Percentiles rank a stretch among this genome's conserved stretches.
phyloP scores from a whole-genome alignment of 2,329 filamentous ascomycete species.

The Sporothrix brasiliensis region DNA sequence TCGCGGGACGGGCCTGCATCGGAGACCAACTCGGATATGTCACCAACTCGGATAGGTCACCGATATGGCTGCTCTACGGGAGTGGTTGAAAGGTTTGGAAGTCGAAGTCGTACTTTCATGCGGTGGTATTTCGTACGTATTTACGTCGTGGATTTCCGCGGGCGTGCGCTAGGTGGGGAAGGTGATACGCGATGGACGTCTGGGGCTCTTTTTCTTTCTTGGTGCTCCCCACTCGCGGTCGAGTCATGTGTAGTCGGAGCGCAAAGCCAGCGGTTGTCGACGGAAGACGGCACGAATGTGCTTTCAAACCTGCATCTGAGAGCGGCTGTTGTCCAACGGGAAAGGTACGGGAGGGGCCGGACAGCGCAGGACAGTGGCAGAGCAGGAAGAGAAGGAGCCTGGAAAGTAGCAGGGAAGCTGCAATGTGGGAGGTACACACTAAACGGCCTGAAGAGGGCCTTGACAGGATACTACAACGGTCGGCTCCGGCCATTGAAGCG shows the following conservation, averaged over 20 bases:
- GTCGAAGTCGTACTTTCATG: neutral
- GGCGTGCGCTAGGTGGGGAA: neutral
- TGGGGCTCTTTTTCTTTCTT: neutral
- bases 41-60: slow-evolving; percentile 4
- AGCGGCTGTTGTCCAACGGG: neutral
- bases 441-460: neutral
- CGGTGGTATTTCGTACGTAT: too few species aligned
- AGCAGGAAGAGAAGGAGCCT: too few species aligned
- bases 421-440: too few species aligned
- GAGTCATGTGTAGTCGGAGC: neutral
- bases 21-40: slow-evolving; percentile 8
- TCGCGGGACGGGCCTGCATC: neutral
- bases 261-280: neutral
- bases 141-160: too few species aligned
- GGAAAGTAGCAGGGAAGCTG: too few species aligned
- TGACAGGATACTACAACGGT: neutral
- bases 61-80: neutral
- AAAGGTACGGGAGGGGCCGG: neutral
- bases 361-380: neutral
- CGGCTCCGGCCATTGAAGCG: slow-evolving; percentile 1
- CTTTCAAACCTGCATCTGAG: too few species aligned
- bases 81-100: neutral
- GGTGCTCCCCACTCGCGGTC: slow-evolving; percentile 1
- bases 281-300: too few species aligned
- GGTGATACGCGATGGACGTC: neutral